Conservation (phyloP, 1,284 basidiomycete species). For the Xerocomus nothofagi region DNA sequence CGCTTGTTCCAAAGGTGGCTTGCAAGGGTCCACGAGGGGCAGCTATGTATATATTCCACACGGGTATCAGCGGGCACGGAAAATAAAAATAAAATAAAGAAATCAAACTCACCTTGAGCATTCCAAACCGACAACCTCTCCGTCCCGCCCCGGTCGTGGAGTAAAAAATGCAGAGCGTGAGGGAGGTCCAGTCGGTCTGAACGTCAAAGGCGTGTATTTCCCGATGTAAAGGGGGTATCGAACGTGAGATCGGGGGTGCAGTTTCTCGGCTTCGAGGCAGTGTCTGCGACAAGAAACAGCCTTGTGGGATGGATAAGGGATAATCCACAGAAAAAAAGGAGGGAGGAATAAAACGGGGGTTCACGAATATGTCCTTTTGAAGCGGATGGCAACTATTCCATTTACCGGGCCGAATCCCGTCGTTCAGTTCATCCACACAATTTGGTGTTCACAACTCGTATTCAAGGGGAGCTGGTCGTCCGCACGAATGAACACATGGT, state of each 20-base stretch:
- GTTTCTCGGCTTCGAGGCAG: too few species aligned
- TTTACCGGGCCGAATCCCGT: too few species aligned
- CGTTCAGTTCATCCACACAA: too few species aligned
- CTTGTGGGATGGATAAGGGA: constrained; percentile 52
- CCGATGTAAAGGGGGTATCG: constrained; percentile 42
- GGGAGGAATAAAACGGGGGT: too few species aligned
- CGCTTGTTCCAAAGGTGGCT: constrained; percentile 45
- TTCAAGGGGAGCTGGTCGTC: too few species aligned
- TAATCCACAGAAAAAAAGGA: too few species aligned
- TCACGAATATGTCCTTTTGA: too few species aligned
- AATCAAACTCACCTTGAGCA: constrained; percentile 48
- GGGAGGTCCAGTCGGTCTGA: constrained; percentile 54
- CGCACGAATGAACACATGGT: too few species aligned
- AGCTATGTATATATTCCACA: constrained; percentile 42
- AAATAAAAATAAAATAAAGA: background rate
- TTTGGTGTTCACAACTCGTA: too few species aligned
- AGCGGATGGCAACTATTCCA: too few species aligned
- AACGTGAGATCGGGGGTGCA: too few species aligned
- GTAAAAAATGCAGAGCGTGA: constrained; percentile 51
- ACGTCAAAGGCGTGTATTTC: constrained; percentile 31
- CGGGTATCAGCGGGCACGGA: background rate
- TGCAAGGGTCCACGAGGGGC: constrained; percentile 49
- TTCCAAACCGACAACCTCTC: constrained; percentile 55
- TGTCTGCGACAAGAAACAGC: constrained; percentile 32
- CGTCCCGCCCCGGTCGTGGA: constrained; percentile 43